Conservation (phyloP, 805 yeast species). For the Lipomyces chichibuensis region DNA sequence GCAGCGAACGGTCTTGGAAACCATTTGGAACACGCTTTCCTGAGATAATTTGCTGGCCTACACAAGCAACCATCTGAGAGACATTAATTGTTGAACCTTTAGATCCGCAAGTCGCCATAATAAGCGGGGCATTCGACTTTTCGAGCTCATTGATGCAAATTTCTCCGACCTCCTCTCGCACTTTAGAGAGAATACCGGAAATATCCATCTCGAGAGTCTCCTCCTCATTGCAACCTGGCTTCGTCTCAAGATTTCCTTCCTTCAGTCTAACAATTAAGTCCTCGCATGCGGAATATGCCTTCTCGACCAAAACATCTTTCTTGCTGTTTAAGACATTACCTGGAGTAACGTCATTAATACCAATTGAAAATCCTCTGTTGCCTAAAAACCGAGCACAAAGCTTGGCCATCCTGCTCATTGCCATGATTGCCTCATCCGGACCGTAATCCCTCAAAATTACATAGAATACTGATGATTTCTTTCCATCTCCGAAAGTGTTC, state of each 20-base stretch:
- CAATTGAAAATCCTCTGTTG: slow-evolving; percentile 94
- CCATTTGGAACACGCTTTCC: slow-evolving; percentile 99
- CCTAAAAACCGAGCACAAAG: slow-evolving; percentile 94
- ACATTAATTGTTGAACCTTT: slow-evolving; percentile 97
- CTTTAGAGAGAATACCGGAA: slow-evolving; percentile 93
- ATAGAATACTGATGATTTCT: slow-evolving; percentile 93
- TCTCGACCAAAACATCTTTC: slow-evolving; percentile 87
- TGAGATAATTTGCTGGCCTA: slow-evolving; percentile 97
- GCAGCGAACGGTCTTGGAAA: slow-evolving; percentile 97
- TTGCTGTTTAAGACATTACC: slow-evolving; percentile 71
- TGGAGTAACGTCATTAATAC: slow-evolving; percentile 96
- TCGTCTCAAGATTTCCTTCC: slow-evolving; percentile 90
- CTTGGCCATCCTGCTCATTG: slow-evolving; percentile 99
- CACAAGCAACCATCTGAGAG: slow-evolving; percentile 99
- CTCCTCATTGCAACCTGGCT: slow-evolving; percentile 98
- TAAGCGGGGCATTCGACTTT: slow-evolving; percentile 88
- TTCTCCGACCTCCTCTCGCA: slow-evolving; percentile 98
- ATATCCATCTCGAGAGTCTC: slow-evolving; percentile 97
- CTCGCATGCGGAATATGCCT: slow-evolving; percentile 88
- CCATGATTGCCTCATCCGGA: slow-evolving; percentile 90
- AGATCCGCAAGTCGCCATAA: slow-evolving; percentile 99
- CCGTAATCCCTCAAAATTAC: slow-evolving; percentile 95
- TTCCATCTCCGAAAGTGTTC: slow-evolving; percentile 95
- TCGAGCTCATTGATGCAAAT: slow-evolving; percentile 93
- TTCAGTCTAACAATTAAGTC: slow-evolving; percentile 78